Percentiles rank a stretch among this genome's conserved stretches.
Conservation (phyloP, 257 asterid genomes). For the Oldenlandia corymbosa region DNA sequence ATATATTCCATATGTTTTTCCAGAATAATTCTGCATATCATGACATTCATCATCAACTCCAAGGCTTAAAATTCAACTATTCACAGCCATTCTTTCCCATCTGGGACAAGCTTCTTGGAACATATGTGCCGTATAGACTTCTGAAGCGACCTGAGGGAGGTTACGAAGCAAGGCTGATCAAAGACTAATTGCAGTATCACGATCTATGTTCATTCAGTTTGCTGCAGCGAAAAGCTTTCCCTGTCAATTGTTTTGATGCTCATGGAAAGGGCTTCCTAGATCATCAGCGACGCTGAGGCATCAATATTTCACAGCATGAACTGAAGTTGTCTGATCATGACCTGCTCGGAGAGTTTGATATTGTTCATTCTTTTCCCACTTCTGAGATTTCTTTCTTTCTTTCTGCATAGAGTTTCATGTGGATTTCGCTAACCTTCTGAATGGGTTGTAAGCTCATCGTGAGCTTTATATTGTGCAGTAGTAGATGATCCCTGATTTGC, state of each 20-base stretch:
- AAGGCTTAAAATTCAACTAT: conserved; percentile 74
- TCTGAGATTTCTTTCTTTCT: conserved; percentile 6
- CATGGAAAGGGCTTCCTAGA: conserved; percentile 23
- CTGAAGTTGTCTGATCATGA: conserved; percentile 16
- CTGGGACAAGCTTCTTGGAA: conserved; percentile 87
- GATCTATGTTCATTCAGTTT: conserved; percentile 8
- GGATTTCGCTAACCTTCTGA: conserved; percentile 25
- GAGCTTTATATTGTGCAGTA: conserved; percentile 24
- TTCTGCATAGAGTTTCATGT: conserved; percentile 14
- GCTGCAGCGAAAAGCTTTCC: conserved; percentile 16
- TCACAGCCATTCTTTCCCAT: conserved; percentile 84
- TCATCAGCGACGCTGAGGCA: neutral
- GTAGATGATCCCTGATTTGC: conserved; percentile 10
- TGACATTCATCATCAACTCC: conserved; percentile 87
- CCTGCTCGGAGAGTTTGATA: conserved; percentile 6
- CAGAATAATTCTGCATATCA: conserved; percentile 80
- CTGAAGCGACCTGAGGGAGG: conserved; percentile 72
- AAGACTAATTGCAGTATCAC: conserved; percentile 31
- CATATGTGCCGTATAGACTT: conserved; percentile 59
- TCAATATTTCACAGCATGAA: conserved; percentile 24
- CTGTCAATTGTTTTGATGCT: conserved; percentile 22
- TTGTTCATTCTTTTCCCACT: conserved; percentile 21
- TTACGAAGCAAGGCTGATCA: conserved; percentile 66
- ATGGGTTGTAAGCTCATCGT: conserved; percentile 21
- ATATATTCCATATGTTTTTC: conserved; percentile 67